Evolutionary conservation across 352 stramenopile species (phyloP).

Genomic region (Phytophthora podocarpi): DNA sequence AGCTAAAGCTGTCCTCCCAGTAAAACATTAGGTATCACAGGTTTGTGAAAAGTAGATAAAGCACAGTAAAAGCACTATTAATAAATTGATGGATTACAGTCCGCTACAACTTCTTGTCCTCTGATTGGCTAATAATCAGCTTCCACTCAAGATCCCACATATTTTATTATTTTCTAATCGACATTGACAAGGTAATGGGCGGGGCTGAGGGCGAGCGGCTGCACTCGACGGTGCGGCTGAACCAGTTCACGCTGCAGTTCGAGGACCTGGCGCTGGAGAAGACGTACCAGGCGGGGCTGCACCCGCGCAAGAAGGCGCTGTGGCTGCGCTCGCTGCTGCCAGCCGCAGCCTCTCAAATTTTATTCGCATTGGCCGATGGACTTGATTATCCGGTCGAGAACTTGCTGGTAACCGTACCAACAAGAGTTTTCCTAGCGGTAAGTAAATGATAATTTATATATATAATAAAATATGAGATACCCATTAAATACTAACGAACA

Average conservation of each 20-base stretch:
- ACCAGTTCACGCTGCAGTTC: slow-evolving; percentile 84
- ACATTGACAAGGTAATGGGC: too few relatives aligned
- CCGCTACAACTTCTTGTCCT: too few relatives aligned
- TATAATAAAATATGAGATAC: slow-evolving; percentile 9
- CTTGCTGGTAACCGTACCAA: slow-evolving; percentile 75
- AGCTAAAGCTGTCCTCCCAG: too few relatives aligned
- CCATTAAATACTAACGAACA: background rate
- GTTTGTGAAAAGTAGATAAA: too few relatives aligned
- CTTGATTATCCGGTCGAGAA: slow-evolving; percentile 70
- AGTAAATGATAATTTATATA: slow-evolving; percentile 11
- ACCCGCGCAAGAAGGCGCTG: slow-evolving; percentile 82
- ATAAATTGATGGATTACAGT: too few relatives aligned
- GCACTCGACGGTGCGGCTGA: slow-evolving; percentile 83
- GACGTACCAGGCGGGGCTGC: slow-evolving; percentile 64
- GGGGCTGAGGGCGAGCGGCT: slow-evolving; percentile 17
- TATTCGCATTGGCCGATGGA: slow-evolving; percentile 77
- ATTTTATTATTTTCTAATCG: too few relatives aligned
- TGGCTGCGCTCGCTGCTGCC: slow-evolving; percentile 84
- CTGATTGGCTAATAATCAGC: too few relatives aligned
- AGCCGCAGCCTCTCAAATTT: slow-evolving; percentile 68
- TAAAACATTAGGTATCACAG: too few relatives aligned
- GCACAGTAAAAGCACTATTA: too few relatives aligned
- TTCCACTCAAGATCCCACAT: too few relatives aligned
- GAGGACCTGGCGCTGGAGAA: slow-evolving; percentile 69
- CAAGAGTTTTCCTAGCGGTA: slow-evolving; percentile 67